These are phyloP conservation scores for Nicotiana sylvestris DNA, from an alignment of 257 asterid species.

Conservation along the genomic window DNA sequence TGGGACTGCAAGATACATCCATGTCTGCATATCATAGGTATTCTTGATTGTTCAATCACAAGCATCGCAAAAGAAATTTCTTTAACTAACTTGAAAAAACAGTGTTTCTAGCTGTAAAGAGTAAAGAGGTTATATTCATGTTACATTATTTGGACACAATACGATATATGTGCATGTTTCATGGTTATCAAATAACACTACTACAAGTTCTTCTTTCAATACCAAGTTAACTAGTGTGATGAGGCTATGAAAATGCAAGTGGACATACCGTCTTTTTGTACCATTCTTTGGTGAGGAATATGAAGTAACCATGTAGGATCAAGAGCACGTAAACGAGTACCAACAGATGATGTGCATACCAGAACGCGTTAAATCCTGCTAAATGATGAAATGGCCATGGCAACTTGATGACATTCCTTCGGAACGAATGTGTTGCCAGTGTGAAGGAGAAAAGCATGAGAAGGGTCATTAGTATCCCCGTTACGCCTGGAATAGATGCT, in stretches of 20 bases:
- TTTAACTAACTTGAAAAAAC: background rate
- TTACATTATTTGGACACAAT: background rate
- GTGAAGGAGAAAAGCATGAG: constrained; percentile 63
- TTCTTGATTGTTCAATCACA: background rate
- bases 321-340: constrained; percentile 61
- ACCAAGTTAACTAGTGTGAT: background rate
- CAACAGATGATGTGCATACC: constrained; percentile 92
- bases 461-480: constrained; percentile 56
- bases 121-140: background rate
- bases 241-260: background rate
- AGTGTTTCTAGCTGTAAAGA: background rate
- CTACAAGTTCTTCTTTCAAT: background rate
- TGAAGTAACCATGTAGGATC: constrained; percentile 68
- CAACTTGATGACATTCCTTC: constrained; percentile 65
- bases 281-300: constrained; percentile 64
- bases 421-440: constrained; percentile 62
- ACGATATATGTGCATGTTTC: background rate
- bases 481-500: constrained; percentile 38
- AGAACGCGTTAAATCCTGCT: constrained; percentile 85
- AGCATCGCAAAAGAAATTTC: background rate
- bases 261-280: constrained; percentile 59
- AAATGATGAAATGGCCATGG: constrained; percentile 52
- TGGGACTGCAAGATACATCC: constrained; percentile 82
- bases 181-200: background rate
- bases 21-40: constrained; percentile 48